Evolutionary conservation across 192 early-diverging fungal species (phyloP).

Genomic region (Podila horticola): DNA sequence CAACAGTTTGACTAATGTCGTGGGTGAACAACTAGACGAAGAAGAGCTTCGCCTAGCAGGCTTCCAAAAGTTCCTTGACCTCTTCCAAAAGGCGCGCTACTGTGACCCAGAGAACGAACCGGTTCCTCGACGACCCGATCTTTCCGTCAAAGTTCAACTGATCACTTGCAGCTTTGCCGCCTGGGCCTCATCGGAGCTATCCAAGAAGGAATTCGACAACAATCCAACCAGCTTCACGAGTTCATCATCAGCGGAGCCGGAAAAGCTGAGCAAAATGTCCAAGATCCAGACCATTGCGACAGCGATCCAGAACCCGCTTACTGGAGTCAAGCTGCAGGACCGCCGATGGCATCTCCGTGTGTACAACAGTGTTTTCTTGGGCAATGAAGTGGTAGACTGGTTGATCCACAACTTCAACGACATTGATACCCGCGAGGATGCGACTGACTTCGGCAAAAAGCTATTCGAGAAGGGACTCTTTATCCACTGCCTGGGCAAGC

Average conservation of each 20-base stretch:
- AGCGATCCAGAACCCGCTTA: conserved; percentile 75
- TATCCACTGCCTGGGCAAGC: conserved; percentile 65
- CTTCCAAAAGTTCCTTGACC: conserved; percentile 89
- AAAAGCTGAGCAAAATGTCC: conserved; percentile 47
- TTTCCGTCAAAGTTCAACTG: conserved; percentile 38
- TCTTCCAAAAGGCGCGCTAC: conserved; percentile 74
- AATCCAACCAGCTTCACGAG: conserved; percentile 2
- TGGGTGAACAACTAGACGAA: conserved; percentile 76
- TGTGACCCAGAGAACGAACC: conserved; percentile 51
- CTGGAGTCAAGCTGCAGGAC: conserved; percentile 76
- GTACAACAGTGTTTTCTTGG: conserved; percentile 79
- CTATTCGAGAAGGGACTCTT: conserved; percentile 83
- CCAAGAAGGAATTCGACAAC: conserved; percentile 29
- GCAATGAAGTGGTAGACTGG: conserved; percentile 92
- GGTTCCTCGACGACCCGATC: conserved; percentile 43
- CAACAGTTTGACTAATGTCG: conserved; percentile 60
- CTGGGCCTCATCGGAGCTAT: conserved; percentile 31
- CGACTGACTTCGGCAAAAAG: conserved; percentile 80
- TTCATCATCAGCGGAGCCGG: neutral
- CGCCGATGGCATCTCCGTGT: conserved; percentile 87
- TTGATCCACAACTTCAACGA: conserved; percentile 79
- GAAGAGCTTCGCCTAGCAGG: conserved; percentile 89
- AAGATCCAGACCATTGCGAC: conserved; percentile 65
- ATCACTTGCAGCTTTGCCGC: conserved; percentile 47
- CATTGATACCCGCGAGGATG: conserved; percentile 78